Conservation (phyloP, 2,329 filamentous ascomycete species). For the Fusarium floridanum region DNA sequence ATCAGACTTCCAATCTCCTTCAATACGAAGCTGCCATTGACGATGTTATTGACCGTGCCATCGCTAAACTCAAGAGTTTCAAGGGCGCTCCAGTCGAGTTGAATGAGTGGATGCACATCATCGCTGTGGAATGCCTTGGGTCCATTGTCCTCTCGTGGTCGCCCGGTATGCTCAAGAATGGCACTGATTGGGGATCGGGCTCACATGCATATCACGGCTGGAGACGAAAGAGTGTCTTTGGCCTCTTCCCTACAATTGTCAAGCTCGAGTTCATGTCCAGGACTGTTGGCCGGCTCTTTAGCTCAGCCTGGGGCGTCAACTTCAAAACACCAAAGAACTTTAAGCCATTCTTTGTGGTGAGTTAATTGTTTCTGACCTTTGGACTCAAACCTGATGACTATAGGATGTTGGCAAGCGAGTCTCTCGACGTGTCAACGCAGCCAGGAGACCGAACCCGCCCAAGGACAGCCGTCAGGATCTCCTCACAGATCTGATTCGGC, state of each 20-base stretch:
- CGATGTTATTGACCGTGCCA: conserved; percentile 52
- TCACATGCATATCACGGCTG: conserved; percentile 63
- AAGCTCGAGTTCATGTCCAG: conserved; percentile 56
- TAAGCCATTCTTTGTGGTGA: conserved; percentile 63
- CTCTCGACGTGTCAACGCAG: conserved; percentile 50
- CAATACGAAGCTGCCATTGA: conserved; percentile 59
- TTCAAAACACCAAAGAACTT: conserved; percentile 60
- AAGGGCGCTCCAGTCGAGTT: conserved; percentile 59
- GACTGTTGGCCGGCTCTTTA: conserved; percentile 55
- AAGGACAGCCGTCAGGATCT: conserved; percentile 56
- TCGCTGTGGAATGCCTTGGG: conserved; percentile 65
- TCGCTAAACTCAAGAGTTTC: conserved; percentile 54
- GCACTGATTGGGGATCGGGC: conserved; percentile 62
- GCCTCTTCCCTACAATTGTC: conserved; percentile 60
- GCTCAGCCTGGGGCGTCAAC: conserved; percentile 59
- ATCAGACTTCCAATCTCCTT: conserved; percentile 57
- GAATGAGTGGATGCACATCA: conserved; percentile 69
- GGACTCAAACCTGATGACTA: background rate
- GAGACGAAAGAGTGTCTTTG: conserved; percentile 66
- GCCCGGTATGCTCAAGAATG: conserved; percentile 59
- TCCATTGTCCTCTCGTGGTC: conserved; percentile 66
- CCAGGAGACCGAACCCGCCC: conserved; percentile 44
- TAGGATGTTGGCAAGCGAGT: conserved; percentile 54
- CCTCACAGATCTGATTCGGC: conserved; percentile 59
- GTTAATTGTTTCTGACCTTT: conserved; percentile 9